Base-by-base conservation (phyloP, 2,329 filamentous ascomycete species). In the Epichloe hybrida region DNA sequence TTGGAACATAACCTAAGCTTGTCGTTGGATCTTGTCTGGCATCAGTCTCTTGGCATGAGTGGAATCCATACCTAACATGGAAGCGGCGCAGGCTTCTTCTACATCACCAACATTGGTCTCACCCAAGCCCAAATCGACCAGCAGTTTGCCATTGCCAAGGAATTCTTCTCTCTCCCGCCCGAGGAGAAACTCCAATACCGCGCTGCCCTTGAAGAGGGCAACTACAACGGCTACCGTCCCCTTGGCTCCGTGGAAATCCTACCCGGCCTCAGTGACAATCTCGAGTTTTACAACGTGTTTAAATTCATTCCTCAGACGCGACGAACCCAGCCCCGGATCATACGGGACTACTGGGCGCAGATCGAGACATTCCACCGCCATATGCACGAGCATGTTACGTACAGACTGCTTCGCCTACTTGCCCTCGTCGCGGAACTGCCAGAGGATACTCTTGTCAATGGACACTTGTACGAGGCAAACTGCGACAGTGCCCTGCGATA, bases 101-200 rank as follows among this genome's bases (percentile, higher is more conserved):
- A 82, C 54, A 73, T 83, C 20, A 75, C 74, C 52, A 80, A 82
- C 63, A 82, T 77, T 54, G 79, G 78, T 35, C 69, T 83, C n/a
- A 66, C 64, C 1, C 77, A 82, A 59, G 77, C 80, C 45, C 68
- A 80, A 59, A 71, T 83, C 2, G 73, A 83, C 55, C 67, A 69
- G 5, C 79, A 83, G 55, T 83, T 82, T 54, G 76, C 79, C 12
- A 71, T 83, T 2, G 79, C 74, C 1, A 76, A 77, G 52, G 69
- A 75, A 37, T 73, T 83, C 54, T 82, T 81, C 57, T 61, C 72
- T 4, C 66, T 83, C 0, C 69, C 78, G 0, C 66, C 71, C 0
- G 73, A 78, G 9, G 78, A 83, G 58, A 83, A 82, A 57, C 69
- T 76, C 48, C 77, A 77, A 55, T 80, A 76, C 54, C 71, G 73